phyloP scores from a whole-genome alignment of 306 rosid species.

The Castanospermum australe region DNA sequence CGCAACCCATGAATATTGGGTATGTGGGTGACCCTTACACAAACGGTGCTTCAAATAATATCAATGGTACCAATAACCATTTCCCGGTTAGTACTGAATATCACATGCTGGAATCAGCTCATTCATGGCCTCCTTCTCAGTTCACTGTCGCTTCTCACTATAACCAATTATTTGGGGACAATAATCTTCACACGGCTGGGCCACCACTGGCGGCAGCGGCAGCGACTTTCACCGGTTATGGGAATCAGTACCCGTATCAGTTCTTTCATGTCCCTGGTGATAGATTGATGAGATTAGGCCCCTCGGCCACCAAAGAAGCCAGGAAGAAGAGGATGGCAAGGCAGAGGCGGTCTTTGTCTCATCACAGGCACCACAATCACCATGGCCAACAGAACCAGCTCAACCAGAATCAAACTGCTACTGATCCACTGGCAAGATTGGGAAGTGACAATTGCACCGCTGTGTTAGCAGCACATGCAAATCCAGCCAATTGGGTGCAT shows the following conservation, averaged over 20 bases:
- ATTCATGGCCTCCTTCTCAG: slow-evolving; percentile 45
- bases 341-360: slow-evolving; percentile 49
- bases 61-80: background rate
- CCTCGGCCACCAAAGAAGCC: slow-evolving; percentile 67
- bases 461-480: slow-evolving; percentile 34
- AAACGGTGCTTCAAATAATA: background rate
- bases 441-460: slow-evolving; percentile 49
- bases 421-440: slow-evolving; percentile 41
- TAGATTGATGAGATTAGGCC: slow-evolving; percentile 40
- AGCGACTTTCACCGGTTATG: too few relatives aligned
- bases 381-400: slow-evolving; percentile 7
- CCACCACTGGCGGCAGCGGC: too few relatives aligned
- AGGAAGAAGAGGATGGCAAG: slow-evolving; percentile 81
- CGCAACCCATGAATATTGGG: slow-evolving; percentile 34
- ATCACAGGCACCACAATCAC: slow-evolving; percentile 31
- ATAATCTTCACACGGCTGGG: slow-evolving; percentile 6
- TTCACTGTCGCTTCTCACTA: slow-evolving; percentile 36
- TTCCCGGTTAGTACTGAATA: slow-evolving; percentile 22
- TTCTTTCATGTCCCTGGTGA: slow-evolving; percentile 27
- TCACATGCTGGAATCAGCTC: slow-evolving; percentile 39
- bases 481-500: slow-evolving; percentile 66
- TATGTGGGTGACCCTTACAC: slow-evolving; percentile 24
- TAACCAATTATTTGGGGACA: slow-evolving; percentile 32
- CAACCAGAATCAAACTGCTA: slow-evolving; percentile 30
- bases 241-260: slow-evolving; percentile 24